These are phyloP conservation scores for Dactylella cylindrospora DNA, from an alignment of 2,329 filamentous ascomycete genomes.

Conservation along the genomic window DNA sequence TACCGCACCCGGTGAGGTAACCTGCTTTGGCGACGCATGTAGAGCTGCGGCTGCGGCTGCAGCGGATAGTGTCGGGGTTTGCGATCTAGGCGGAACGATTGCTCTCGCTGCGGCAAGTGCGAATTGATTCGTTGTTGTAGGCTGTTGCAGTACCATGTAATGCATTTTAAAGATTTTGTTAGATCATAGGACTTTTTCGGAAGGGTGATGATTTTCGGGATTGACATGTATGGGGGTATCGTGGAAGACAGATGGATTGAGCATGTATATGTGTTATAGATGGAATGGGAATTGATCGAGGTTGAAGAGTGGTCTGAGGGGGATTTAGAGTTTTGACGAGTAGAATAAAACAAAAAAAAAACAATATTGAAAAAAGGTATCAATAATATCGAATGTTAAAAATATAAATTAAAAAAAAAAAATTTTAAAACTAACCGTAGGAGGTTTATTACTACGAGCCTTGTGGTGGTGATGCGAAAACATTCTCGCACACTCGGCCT, in stretches of 20 bases:
- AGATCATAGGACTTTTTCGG: neutral
- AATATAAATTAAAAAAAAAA: neutral
- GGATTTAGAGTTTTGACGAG: neutral
- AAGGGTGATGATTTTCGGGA: neutral
- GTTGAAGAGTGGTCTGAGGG: neutral
- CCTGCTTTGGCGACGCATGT: conserved; percentile 41
- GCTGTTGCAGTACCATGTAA: conserved; percentile 22
- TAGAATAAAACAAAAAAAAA: neutral
- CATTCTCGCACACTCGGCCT: neutral
- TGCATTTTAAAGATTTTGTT: conserved; percentile 16
- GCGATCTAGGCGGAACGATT: conserved; percentile 19
- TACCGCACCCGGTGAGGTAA: conserved; percentile 37
- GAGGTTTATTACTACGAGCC: neutral
- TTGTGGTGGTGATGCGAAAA: conserved; percentile 5
- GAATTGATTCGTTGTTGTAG: conserved; percentile 39
- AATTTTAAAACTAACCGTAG: neutral
- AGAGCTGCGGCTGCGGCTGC: conserved; percentile 38
- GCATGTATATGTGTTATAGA: neutral
- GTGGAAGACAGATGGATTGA: neutral
- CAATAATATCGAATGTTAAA: conserved; percentile 3
- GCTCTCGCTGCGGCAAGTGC: conserved; percentile 41
- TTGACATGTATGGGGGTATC: conserved; percentile 1
- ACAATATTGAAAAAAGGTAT: conserved; percentile 5
- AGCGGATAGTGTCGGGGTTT: conserved; percentile 38
- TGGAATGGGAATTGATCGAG: neutral